Evolutionary conservation across 202 grass and related monocot species (phyloP), one percentile per base, ranked within the genome.

Genomic region (Schoenoplectus tabernaemontani): DNA sequence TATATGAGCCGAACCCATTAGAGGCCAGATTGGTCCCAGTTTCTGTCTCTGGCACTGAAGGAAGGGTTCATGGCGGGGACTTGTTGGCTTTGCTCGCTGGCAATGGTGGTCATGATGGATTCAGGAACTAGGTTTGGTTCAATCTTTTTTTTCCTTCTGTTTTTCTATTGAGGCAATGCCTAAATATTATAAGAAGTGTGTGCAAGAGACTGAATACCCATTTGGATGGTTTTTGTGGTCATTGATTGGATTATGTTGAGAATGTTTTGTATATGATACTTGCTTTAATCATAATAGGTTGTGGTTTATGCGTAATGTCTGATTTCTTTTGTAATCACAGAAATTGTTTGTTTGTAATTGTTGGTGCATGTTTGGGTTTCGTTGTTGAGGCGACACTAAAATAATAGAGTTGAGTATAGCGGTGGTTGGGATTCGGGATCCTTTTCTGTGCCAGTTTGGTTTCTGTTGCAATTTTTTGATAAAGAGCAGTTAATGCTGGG

Each of bases 51-150:
- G 47, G 50, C 38, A 64, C 81, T 32, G 81, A 83, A 83, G 54
- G 69, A 41, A 74, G 81, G 56, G 81, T 83, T 43, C 81, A 83
- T 62, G 81, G 81, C 1, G 81, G 81, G 17, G 64, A 76, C 41
- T 51, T 76, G 53, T 60, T 83, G 81, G 81, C 64, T 32, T 34
- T 83, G 68, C 17, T 83, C 20, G 42, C 80, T 3, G 54, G 47
- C 47, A 73, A 59, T 73, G 80, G 19, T 36, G 64, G 64, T 11
- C 30, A 46, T 17, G 57, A 76, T 58, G 38, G 42, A 64, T 42
- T 65, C 16, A 65, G 78, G 42, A 80, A 80, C 13, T 80, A 80
- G 78, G 58, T 38, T 65, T 65, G 41, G 54, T 28, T 42, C n/a
- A n/a, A n/a, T n/a, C n/a, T n/a, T 63, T 79, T 22, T 64, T n/a